Evolutionary conservation across 78 protist genomes (phyloP).

Genomic region (Dictyostelium intermedium): DNA sequence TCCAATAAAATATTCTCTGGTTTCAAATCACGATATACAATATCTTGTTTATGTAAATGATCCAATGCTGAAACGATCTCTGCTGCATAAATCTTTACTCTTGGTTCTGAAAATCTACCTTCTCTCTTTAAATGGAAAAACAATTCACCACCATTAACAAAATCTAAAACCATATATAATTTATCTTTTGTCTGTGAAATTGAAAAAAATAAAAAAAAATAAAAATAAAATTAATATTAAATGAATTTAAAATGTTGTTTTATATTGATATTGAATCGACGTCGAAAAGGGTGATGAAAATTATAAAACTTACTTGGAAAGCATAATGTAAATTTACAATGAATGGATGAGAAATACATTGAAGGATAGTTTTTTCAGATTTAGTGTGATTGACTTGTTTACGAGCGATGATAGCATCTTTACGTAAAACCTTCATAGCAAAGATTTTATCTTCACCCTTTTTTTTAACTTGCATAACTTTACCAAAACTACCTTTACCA

Average conservation of each 20-base stretch:
- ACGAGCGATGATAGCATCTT: conserved; percentile 85
- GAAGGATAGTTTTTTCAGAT: conserved; percentile 92
- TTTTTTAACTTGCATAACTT: conserved; percentile 92
- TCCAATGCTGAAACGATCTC: conserved; percentile 90
- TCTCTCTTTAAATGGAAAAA: conserved; percentile 93
- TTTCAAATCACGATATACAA: conserved; percentile 96
- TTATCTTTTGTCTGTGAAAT: conserved; percentile 87
- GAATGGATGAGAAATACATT: conserved; percentile 90
- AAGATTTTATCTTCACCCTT: conserved; percentile 79
- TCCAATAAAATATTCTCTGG: conserved; percentile 98
- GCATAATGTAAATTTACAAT: conserved; percentile 94
- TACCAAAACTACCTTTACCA: conserved; percentile 90
- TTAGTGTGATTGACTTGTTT: conserved; percentile 92
- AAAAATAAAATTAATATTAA: conserved; percentile 77
- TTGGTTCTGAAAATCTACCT: conserved; percentile 82
- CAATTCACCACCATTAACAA: conserved; percentile 91
- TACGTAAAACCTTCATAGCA: conserved; percentile 93
- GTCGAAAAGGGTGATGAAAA: too few relatives aligned
- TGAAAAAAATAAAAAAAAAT: conserved; percentile 37
- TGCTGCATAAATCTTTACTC: conserved; percentile 92
- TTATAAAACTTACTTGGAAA: conserved; percentile 86
- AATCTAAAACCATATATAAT: conserved; percentile 89
- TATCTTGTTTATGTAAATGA: conserved; percentile 88
- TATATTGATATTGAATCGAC: too few relatives aligned
- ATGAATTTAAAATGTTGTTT: background rate